A percentile compares a stretch with the other conserved stretches of the same genome.
Conservation (phyloP, 768 basidiomycete species). For the Kwoniella mangroviensis region DNA sequence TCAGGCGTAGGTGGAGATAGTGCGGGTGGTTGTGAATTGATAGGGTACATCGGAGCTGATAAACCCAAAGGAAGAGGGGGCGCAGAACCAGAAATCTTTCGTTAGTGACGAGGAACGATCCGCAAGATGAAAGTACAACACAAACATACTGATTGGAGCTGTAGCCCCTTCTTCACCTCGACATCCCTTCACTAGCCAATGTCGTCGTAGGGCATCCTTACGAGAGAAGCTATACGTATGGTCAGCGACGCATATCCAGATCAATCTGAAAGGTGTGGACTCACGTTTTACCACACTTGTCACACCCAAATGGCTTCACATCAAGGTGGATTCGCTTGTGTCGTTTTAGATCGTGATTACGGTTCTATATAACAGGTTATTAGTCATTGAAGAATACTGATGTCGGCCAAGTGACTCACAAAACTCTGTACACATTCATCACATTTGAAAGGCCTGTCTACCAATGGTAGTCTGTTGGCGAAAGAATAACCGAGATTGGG, state of each 20-base stretch:
- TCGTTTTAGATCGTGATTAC: constrained; percentile 59
- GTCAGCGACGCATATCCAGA: neutral
- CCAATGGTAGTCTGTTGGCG: constrained; percentile 42
- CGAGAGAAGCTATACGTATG: constrained; percentile 51
- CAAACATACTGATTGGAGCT: constrained; percentile 45
- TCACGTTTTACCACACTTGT: constrained; percentile 57
- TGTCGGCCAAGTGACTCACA: constrained; percentile 29
- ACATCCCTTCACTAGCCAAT: constrained; percentile 59
- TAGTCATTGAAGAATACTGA: neutral
- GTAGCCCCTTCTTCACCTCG: constrained; percentile 51
- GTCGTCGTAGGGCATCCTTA: constrained; percentile 57
- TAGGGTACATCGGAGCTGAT: constrained; percentile 45
- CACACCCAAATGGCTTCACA: constrained; percentile 58
- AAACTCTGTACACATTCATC: constrained; percentile 58
- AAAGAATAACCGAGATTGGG: constrained; percentile 42
- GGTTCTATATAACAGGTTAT: constrained; percentile 41
- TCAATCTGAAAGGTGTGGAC: constrained; percentile 3
- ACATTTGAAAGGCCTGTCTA: constrained; percentile 58
- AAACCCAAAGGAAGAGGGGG: neutral
- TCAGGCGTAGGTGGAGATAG: constrained; percentile 45
- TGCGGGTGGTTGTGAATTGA: constrained; percentile 35
- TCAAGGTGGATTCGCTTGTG: constrained; percentile 58
- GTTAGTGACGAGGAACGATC: constrained; percentile 1
- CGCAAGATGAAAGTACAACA: neutral
- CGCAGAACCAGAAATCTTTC: neutral